Conservation (phyloP, 106 monocot genomes). For the Allium fistulosum region DNA sequence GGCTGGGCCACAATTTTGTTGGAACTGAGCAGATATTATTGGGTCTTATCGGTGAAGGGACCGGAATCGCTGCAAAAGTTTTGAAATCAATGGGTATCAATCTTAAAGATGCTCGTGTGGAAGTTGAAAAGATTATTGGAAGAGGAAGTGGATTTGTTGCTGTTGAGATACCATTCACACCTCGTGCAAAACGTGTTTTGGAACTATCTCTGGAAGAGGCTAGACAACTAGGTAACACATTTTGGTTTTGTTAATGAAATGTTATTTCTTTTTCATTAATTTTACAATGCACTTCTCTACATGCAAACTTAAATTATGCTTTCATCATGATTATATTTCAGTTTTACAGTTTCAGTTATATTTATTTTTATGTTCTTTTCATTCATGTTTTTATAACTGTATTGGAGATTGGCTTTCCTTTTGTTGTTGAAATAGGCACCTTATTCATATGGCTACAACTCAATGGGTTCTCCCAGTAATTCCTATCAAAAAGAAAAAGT, state of each 20-base stretch:
- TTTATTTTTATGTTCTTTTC: neutral
- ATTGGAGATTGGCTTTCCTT: neutral
- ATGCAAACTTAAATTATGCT: too few species aligned
- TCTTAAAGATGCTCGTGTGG: slow-evolving; percentile 78
- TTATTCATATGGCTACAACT: neutral
- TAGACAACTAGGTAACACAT: slow-evolving; percentile 49
- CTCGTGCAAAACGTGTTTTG: slow-evolving; percentile 71
- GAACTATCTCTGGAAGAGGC: slow-evolving; percentile 72
- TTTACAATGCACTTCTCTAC: too few species aligned
- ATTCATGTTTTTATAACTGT: neutral
- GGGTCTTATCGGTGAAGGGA: slow-evolving; percentile 74
- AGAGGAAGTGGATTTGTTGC: slow-evolving; percentile 76
- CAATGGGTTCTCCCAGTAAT: too few species aligned
- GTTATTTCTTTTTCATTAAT: neutral
- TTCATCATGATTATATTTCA: neutral
- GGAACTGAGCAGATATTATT: slow-evolving; percentile 69
- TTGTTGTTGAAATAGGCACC: neutral
- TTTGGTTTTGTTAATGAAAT: neutral
- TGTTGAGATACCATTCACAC: slow-evolving; percentile 74
- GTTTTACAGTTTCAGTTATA: too few species aligned
- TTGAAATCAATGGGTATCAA: slow-evolving; percentile 82
- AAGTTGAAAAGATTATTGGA: slow-evolving; percentile 76
- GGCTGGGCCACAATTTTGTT: slow-evolving; percentile 71
- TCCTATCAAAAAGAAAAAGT: too few species aligned
- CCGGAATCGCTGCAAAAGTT: slow-evolving; percentile 73